A percentile compares a stretch with the other conserved stretches of the same genome.
Conservation (phyloP, 139 green algal genomes). For the Tetradesmus lagerheimii region DNA sequence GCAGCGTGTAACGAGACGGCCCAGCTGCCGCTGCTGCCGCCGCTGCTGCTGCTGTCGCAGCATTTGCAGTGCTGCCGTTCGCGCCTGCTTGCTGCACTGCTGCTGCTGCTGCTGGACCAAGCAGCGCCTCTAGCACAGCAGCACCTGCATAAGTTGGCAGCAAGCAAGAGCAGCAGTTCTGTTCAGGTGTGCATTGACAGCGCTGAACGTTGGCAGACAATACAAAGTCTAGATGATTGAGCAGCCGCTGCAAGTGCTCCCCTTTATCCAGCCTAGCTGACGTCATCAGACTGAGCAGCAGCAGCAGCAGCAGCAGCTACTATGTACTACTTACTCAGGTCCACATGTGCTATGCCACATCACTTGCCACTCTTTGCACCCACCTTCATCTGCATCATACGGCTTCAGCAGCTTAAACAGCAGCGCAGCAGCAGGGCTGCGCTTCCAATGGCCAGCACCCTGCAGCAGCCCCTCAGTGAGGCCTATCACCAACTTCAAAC, state of each 20-base stretch:
- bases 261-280: too few species aligned
- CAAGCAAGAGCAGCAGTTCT: background rate
- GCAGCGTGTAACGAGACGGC: conserved; percentile 29
- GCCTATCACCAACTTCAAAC: background rate
- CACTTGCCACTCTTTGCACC: background rate
- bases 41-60: conserved; percentile 7
- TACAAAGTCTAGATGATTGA: too few species aligned
- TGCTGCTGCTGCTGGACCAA: background rate
- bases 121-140: background rate
- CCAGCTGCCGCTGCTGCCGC: background rate
- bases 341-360: too few species aligned
- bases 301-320: too few species aligned
- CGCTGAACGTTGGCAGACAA: too few species aligned
- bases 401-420: conserved; percentile 36
- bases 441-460: conserved; percentile 3
- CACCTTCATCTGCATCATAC: background rate
- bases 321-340: too few species aligned
- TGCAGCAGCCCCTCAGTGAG: background rate
- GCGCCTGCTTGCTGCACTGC: background rate
- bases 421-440: conserved; percentile 27
- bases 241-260: too few species aligned
- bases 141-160: background rate
- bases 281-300: too few species aligned
- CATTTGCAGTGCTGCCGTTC: background rate
- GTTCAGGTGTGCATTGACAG: background rate